phyloP scores from a whole-genome alignment of 495 filamentous ascomycete genomes.

The Halenospora varia region DNA sequence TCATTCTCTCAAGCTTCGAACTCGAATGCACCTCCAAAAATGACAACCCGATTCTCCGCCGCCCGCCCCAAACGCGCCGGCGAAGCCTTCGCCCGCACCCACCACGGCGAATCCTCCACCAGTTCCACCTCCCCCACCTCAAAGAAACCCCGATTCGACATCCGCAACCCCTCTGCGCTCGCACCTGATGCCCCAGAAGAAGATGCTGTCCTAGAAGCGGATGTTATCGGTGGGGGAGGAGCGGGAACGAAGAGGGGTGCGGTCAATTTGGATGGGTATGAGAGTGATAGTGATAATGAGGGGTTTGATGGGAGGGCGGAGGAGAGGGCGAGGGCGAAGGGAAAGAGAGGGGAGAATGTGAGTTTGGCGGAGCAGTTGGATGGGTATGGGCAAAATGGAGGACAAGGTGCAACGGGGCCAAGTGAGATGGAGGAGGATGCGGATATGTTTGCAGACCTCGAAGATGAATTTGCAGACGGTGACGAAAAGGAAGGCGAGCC shows the following conservation, averaged over 20 bases:
- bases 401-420: constrained; percentile 35
- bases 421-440: constrained; percentile 58
- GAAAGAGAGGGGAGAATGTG: constrained; percentile 40
- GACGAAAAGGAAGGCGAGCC: constrained; percentile 43
- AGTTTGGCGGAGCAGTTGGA: constrained; percentile 40
- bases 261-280: constrained; percentile 94
- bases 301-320: constrained; percentile 72
- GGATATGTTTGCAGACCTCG: constrained; percentile 87
- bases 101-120: constrained; percentile 55
- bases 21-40: too few relatives aligned
- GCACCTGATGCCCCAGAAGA: constrained; percentile 73
- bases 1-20: too few relatives aligned
- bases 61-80: constrained; percentile 78
- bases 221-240: constrained; percentile 83
- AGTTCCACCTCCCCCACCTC: constrained; percentile 45
- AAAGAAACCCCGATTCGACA: constrained; percentile 92
- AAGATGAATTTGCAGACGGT: constrained; percentile 54
- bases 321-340: constrained; percentile 52
- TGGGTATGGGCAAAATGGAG: constrained; percentile 34
- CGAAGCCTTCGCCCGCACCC: constrained; percentile 71
- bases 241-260: constrained; percentile 81
- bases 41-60: constrained; percentile 59
- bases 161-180: constrained; percentile 88
- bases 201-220: constrained; percentile 78
- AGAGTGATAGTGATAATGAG: constrained; percentile 90